Conservation (phyloP, 257 asterid species). For the Forsythia suspensa region DNA sequence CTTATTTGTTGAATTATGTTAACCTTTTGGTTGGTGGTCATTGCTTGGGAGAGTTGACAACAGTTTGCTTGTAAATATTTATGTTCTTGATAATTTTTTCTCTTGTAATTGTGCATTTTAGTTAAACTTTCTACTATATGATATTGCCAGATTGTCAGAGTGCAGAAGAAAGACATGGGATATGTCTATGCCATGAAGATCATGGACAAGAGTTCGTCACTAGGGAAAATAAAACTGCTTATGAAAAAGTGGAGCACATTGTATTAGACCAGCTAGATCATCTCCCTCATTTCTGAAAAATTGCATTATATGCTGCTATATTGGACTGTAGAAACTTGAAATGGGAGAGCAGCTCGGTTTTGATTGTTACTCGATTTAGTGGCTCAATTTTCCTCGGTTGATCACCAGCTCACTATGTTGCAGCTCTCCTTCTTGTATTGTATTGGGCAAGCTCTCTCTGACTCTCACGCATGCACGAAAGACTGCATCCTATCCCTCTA, state of each 20-base stretch:
- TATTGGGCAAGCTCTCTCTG: too few species aligned
- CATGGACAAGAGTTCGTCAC: constrained; percentile 70
- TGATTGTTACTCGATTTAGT: background rate
- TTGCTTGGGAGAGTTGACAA: background rate
- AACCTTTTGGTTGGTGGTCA: background rate
- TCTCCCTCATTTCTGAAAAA: constrained; percentile 26
- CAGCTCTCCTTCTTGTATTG: background rate
- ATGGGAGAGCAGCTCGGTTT: background rate
- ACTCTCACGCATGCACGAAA: too few species aligned
- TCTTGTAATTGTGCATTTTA: background rate
- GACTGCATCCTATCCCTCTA: too few species aligned
- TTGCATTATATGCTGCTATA: too few species aligned
- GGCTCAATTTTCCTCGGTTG: background rate
- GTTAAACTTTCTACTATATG: constrained; percentile 1
- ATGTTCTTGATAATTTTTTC: background rate
- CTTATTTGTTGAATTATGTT: background rate
- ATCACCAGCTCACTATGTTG: background rate
- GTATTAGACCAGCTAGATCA: constrained; percentile 97
- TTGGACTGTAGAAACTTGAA: too few species aligned
- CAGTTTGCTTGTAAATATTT: background rate
- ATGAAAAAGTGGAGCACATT: constrained; percentile 61
- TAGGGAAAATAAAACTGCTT: constrained; percentile 95
- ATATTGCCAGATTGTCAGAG: constrained; percentile 81
- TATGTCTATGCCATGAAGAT: constrained; percentile 40
- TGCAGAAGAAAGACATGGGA: constrained; percentile 90